Percentiles rank a stretch among this genome's conserved stretches.
Conservation (phyloP, 2,329 filamentous ascomycete genomes). For the Aspergillus tamarii region DNA sequence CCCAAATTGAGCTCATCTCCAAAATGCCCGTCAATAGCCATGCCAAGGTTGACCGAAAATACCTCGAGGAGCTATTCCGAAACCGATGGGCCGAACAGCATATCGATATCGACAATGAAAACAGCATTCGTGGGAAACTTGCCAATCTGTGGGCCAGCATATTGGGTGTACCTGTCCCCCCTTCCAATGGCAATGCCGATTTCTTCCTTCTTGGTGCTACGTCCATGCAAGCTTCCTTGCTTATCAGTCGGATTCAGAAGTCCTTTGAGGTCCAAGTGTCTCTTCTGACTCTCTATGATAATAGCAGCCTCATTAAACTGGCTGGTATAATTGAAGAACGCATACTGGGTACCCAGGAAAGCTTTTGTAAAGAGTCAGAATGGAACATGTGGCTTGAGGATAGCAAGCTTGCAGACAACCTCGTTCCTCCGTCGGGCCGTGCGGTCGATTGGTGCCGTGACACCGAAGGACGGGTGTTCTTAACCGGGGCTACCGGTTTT, state of each 20-base stretch:
- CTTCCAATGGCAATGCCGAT: not conserved
- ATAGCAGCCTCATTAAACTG: not conserved
- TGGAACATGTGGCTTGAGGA: not conserved
- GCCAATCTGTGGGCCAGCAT: not conserved
- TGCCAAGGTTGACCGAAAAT: not conserved
- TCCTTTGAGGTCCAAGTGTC: not conserved
- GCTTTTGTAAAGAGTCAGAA: not conserved
- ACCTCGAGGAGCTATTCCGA: slow-evolving; percentile 46
- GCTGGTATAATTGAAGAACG: not conserved
- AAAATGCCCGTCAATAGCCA: slow-evolving; percentile 33
- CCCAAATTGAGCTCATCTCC: slow-evolving; percentile 67
- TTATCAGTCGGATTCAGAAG: not conserved
- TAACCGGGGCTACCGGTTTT: slow-evolving; percentile 85
- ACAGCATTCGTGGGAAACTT: slow-evolving; percentile 2
- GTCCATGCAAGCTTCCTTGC: not conserved
- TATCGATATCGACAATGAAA: slow-evolving; percentile 12
- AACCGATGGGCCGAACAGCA: not conserved
- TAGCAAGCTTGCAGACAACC: not conserved
- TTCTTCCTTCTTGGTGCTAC: not conserved
- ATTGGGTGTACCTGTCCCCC: not conserved
- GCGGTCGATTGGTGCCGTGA: slow-evolving; percentile 23
- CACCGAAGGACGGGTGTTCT: slow-evolving; percentile 57
- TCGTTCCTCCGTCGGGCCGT: slow-evolving; percentile 8
- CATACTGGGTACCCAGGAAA: not conserved
- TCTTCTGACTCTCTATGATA: not conserved